Conservation (phyloP, 345 rosid species). For the Citrus inodora region DNA sequence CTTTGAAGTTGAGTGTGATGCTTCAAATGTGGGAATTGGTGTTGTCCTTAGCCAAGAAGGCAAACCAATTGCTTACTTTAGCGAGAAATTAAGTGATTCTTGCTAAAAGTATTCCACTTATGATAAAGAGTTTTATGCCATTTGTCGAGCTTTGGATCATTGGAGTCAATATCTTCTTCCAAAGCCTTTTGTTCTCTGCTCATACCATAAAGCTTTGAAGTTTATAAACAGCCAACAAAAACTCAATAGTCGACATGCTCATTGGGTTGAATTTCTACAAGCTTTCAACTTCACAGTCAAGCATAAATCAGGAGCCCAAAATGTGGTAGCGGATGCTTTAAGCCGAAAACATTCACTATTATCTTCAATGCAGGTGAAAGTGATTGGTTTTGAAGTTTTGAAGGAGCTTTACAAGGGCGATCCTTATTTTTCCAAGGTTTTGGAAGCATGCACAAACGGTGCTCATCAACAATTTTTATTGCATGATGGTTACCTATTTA, state of each 20-base stretch:
- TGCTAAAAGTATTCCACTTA: no score
- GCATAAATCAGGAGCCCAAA: neutral
- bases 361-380: neutral
- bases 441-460: no score
- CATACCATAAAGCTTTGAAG: neutral
- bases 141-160: neutral
- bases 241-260: neutral
- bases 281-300: neutral
- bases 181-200: neutral
- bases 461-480: no score
- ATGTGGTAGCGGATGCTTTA: neutral
- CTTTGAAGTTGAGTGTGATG: no score
- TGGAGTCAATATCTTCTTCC: neutral
- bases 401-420: neutral
- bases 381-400: neutral
- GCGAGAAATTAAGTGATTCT: no score
- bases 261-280: neutral
- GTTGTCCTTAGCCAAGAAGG: no score
- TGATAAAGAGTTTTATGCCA: no score
- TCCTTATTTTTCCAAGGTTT: neutral
- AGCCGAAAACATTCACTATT: neutral
- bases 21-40: no score
- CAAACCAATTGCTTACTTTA: no score
- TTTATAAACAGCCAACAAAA: neutral
- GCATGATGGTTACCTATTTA: no score